These are phyloP conservation scores for Podospora pseudoanserina DNA, from an alignment of 495 filamentous ascomycete genomes.

Conservation along the genomic window DNA sequence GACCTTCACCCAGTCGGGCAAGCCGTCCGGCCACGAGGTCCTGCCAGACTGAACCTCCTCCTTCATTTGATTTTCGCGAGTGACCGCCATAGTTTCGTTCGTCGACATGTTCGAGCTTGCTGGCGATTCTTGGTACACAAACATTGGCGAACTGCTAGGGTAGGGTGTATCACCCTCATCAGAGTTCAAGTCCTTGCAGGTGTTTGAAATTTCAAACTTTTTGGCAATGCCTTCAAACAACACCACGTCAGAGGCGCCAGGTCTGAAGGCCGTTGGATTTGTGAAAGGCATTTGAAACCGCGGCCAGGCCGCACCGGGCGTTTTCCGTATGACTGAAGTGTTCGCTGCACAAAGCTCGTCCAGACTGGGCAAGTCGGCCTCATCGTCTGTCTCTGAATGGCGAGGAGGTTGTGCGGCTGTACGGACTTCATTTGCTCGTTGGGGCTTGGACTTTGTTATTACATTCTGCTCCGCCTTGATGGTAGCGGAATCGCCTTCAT, in stretches of 20 bases:
- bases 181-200: neutral
- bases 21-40: neutral
- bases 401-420: neutral
- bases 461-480: neutral
- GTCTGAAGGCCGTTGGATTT: neutral
- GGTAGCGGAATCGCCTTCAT: conserved; percentile 4
- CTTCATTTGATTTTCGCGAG: neutral
- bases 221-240: neutral
- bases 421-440: neutral
- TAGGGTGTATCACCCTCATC: neutral
- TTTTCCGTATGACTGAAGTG: neutral
- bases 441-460: neutral
- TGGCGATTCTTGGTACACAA: neutral
- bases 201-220: neutral
- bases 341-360: neutral
- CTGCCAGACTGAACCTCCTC: neutral
- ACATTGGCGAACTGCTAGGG: conserved; percentile 1
- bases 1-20: neutral
- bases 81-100: neutral
- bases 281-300: neutral
- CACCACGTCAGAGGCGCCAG: neutral
- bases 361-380: neutral
- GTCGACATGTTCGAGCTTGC: neutral
- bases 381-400: neutral
- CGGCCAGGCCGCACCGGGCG: neutral